Base-by-base conservation (phyloP, 768 basidiomycete species). In the Podaxis sp. region DNA sequence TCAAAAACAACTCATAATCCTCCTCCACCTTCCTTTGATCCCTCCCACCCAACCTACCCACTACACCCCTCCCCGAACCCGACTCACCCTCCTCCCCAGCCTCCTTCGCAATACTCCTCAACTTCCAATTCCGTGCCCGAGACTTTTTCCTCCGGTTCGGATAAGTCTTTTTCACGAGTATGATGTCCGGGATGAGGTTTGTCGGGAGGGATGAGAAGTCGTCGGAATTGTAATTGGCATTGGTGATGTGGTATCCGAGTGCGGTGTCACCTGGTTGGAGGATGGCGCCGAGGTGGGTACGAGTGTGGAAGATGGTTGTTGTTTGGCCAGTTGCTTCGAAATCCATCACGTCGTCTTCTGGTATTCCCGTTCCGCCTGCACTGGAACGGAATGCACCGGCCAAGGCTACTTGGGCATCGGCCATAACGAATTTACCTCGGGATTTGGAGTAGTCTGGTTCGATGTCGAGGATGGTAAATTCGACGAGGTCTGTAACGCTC, bases 1-100 rank as follows among this genome's bases (percentile, higher is more conserved):
- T 83, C 73, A 98, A 76, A 85, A 99, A 99, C 54, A 92, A 64
- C 77, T 98, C 97, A 74, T 98, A 99, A 70, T 99, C 96, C 71
- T 93, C 88, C 66, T 98, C 95, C 61, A 98, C 92, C 79, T 95
- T 94, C 77, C 83, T 88, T 74, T 87, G 84, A 75, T 96, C 95
- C 50, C 93, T 79, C 37, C 94, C 95, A 10, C 95, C 95, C 82
- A 90, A 81, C 50, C 93, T 78, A 1, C 95, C 95, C 47, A 96
- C 87, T n/a, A 94, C 88, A 58, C 95, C 95, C 46, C 91, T 78
- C 36, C 85, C 89, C 51, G 77, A 81, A 32, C 88, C 82, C 13
- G 87, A 89, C 69, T 93, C 90, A 32, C 88, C 91, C 40, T 90
- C 90, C 71, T 94, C 93, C 7, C 90, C 93, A 9, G 84, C 88